phyloP scores from a whole-genome alignment of 202 grass and related monocot genomes.

The Cymbopogon flexuosus region DNA sequence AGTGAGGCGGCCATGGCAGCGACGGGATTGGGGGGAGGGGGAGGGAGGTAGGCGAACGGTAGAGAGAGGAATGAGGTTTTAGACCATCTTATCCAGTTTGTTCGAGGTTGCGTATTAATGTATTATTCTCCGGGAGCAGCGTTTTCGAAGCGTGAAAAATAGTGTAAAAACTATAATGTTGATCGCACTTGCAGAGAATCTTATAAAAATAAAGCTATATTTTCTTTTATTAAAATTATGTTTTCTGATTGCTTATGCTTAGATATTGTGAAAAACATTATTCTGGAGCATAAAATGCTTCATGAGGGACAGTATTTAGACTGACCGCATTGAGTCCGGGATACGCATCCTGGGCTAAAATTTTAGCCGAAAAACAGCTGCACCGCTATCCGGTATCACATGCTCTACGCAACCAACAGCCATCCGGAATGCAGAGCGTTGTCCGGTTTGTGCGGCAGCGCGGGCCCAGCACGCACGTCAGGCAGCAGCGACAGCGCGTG shows the following conservation, averaged over 20 bases:
- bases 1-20: conserved; percentile 33
- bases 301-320: too few relatives aligned
- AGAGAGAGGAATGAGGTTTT: neutral
- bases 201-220: neutral
- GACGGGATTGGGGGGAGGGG: neutral
- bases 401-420: too few relatives aligned
- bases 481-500: too few relatives aligned
- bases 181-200: neutral
- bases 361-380: too few relatives aligned
- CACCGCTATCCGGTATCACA: too few relatives aligned
- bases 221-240: neutral
- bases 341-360: too few relatives aligned
- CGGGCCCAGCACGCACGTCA: too few relatives aligned
- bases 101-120: neutral
- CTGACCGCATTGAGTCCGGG: too few relatives aligned
- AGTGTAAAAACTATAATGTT: neutral
- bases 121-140: neutral
- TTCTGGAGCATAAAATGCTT: neutral
- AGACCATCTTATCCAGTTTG: conserved; percentile 33
- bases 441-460: too few relatives aligned
- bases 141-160: neutral
- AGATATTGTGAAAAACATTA: neutral
- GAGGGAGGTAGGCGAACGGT: neutral
- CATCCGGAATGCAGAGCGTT: too few relatives aligned
- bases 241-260: neutral